Evolutionary conservation across 805 yeast genomes (phyloP).

Genomic region (Cephaloascus albidus): DNA sequence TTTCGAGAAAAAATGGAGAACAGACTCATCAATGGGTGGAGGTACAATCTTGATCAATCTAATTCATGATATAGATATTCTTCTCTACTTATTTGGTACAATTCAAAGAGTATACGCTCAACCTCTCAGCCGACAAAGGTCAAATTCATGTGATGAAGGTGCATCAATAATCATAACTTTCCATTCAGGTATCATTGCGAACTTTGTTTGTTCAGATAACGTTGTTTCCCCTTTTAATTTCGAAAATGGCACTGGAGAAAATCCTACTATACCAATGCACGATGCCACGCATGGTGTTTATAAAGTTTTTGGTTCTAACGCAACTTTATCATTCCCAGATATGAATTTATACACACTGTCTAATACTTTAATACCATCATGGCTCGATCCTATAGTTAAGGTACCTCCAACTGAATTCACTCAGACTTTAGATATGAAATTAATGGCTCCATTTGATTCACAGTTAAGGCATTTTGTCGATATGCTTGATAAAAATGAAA

Average conservation of each 20-base stretch:
- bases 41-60: constrained; percentile 30
- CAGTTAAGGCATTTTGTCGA: constrained; percentile 29
- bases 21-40: constrained; percentile 23
- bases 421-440: constrained; percentile 18
- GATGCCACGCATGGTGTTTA: constrained; percentile 22
- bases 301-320: constrained; percentile 26
- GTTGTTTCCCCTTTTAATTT: constrained; percentile 29
- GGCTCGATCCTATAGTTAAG: not conserved
- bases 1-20: constrained; percentile 29
- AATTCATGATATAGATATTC: constrained; percentile 30
- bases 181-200: constrained; percentile 27
- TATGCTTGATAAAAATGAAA: constrained; percentile 19
- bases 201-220: constrained; percentile 31
- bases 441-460: constrained; percentile 21
- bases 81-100: constrained; percentile 30
- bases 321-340: constrained; percentile 30
- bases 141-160: constrained; percentile 26
- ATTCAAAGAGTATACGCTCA: constrained; percentile 29
- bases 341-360: constrained; percentile 25
- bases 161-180: constrained; percentile 28
- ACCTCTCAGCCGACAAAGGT: constrained; percentile 20
- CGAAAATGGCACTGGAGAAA: constrained; percentile 33
- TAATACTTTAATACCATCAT: not conserved
- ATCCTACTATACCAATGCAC: constrained; percentile 26
- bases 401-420: constrained; percentile 10